Percentiles rank a stretch among this genome's conserved stretches.
phyloP scores from a whole-genome alignment of 2,329 filamentous ascomycete species.

The Diaporthe ampelina region DNA sequence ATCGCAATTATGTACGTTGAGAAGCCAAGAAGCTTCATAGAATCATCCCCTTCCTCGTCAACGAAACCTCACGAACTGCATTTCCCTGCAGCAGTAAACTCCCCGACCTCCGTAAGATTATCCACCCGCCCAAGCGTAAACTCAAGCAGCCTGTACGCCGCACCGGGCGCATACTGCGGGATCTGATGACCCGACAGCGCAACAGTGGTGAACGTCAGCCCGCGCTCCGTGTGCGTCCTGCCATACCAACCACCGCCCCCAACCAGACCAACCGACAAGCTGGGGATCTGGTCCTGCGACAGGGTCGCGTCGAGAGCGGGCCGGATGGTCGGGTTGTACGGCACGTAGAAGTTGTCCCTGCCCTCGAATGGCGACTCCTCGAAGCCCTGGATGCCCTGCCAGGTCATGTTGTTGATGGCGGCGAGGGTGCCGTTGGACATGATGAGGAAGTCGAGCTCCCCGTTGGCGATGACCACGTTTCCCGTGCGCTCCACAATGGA shows the following conservation, averaged over 20 bases:
- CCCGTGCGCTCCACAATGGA: constrained; percentile 38
- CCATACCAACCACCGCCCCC: constrained; percentile 38
- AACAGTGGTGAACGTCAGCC: constrained; percentile 35
- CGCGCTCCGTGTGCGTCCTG: constrained; percentile 37
- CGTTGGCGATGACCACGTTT: constrained; percentile 38
- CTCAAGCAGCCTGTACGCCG: constrained; percentile 37
- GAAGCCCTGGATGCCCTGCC: constrained; percentile 76
- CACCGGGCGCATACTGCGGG: constrained; percentile 39
- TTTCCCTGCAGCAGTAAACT: constrained; percentile 35
- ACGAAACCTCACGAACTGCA: not conserved
- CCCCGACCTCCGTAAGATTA: constrained; percentile 25
- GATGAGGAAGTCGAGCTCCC: constrained; percentile 65
- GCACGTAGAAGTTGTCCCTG: constrained; percentile 36
- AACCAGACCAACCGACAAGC: constrained; percentile 28
- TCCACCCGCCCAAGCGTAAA: constrained; percentile 40
- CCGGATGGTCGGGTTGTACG: constrained; percentile 38
- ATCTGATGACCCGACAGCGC: constrained; percentile 37
- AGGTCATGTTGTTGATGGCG: constrained; percentile 80
- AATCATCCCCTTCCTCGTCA: not conserved
- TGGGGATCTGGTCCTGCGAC: constrained; percentile 12
- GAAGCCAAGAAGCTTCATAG: not conserved
- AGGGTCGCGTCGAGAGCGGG: not conserved
- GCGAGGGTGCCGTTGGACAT: constrained; percentile 74
- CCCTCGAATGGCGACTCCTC: constrained; percentile 58
- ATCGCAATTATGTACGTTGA: not conserved